phyloP scores from a whole-genome alignment of 768 basidiomycete species.

The Rhodocollybia butyracea region DNA sequence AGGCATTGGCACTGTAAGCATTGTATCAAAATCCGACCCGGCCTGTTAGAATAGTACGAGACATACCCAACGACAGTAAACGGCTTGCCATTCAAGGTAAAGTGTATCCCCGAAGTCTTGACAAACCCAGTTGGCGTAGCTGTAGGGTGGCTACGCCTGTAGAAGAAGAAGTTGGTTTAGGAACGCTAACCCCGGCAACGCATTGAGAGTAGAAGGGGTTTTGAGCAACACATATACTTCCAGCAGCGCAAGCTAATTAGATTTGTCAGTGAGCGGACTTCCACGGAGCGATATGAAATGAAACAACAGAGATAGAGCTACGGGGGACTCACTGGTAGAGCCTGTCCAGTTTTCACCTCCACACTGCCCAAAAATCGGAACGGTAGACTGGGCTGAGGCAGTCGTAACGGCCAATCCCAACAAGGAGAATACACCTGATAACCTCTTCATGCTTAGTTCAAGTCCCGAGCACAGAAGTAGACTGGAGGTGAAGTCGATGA shows the following conservation, averaged over 20 bases:
- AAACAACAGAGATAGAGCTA: not conserved
- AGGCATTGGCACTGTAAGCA: slow-evolving; percentile 42
- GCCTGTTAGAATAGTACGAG: not conserved
- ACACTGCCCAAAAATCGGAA: slow-evolving; percentile 1
- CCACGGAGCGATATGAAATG: not conserved
- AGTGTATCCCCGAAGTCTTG: slow-evolving; percentile 36
- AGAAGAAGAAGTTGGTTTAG: slow-evolving; percentile 10
- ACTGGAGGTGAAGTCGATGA: too few species aligned
- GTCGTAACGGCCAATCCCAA: not conserved
- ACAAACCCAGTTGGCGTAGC: slow-evolving; percentile 24
- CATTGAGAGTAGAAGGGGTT: slow-evolving; percentile 36
- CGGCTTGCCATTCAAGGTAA: slow-evolving; percentile 33
- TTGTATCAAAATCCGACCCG: not conserved
- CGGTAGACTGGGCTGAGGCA: not conserved
- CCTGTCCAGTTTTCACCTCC: not conserved
- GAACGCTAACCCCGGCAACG: slow-evolving; percentile 12
- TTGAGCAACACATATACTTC: slow-evolving; percentile 22
- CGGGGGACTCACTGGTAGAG: slow-evolving; percentile 1
- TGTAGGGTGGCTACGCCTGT: slow-evolving; percentile 14
- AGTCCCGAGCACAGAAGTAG: too few species aligned
- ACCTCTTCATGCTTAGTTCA: too few species aligned
- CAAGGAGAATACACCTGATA: too few species aligned
- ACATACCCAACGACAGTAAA: slow-evolving; percentile 36
- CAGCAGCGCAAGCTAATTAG: slow-evolving; percentile 28
- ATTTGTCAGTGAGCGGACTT: not conserved